Evolutionary conservation across 306 rosid genomes (phyloP).

Genomic region (Sesbania bispinosa): DNA sequence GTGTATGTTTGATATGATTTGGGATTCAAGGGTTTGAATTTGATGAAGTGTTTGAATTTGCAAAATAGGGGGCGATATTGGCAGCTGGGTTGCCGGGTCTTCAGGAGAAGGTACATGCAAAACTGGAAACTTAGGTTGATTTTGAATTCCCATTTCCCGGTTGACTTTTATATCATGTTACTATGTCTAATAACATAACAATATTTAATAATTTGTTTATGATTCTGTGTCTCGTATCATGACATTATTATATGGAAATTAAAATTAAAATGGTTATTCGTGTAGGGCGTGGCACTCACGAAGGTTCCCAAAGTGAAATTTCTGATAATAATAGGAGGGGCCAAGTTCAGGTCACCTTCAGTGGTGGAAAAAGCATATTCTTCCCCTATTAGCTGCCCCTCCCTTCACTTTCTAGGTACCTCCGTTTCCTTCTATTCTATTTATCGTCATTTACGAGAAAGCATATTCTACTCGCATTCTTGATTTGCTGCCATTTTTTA

Average conservation of each 20-base stretch:
- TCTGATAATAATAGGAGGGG: slow-evolving; percentile 79
- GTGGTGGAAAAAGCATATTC: slow-evolving; percentile 62
- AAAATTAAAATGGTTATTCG: not conserved
- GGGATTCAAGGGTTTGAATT: not conserved
- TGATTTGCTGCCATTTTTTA: not conserved
- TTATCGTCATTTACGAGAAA: not conserved
- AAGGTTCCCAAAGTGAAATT: slow-evolving; percentile 70
- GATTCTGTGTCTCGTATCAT: not conserved
- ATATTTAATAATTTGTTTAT: not conserved
- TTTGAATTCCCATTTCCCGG: not conserved
- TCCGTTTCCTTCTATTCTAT: not conserved
- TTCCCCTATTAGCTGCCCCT: slow-evolving; percentile 45
- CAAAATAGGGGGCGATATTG: slow-evolving; percentile 69
- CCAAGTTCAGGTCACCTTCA: slow-evolving; percentile 43
- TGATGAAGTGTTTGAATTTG: not conserved
- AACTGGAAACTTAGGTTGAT: not conserved
- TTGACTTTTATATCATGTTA: no score
- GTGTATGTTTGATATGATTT: not conserved
- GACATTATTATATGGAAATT: not conserved
- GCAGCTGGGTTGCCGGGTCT: slow-evolving; percentile 70
- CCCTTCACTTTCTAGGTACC: slow-evolving; percentile 86
- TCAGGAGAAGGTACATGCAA: slow-evolving; percentile 58
- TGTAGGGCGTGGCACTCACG: slow-evolving; percentile 66
- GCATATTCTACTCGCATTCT: not conserved
- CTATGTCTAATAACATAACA: no score